These are phyloP conservation scores for Fusarium lateritium DNA, from an alignment of 2,329 filamentous ascomycete genomes.

Conservation along the genomic window DNA sequence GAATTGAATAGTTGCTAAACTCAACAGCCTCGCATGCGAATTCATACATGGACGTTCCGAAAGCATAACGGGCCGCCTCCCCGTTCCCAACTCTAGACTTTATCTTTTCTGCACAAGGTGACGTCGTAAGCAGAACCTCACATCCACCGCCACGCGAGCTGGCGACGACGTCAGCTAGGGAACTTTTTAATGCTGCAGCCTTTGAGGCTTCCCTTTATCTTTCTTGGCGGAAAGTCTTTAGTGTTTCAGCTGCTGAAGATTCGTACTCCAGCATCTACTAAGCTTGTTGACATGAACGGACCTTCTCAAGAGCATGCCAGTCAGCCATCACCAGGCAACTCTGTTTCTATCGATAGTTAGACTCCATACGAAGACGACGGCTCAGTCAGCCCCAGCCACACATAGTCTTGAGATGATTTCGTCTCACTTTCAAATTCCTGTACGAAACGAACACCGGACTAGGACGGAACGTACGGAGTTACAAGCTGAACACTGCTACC, in stretches of 20 bases:
- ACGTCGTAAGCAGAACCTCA: slow-evolving; percentile 48
- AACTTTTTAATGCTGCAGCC: slow-evolving; percentile 47
- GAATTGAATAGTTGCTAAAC: background rate
- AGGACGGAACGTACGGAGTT: background rate
- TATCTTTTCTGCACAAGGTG: slow-evolving; percentile 38
- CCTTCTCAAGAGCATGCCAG: slow-evolving; percentile 16
- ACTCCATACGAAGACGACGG: slow-evolving; percentile 4
- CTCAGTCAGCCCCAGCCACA: slow-evolving; percentile 36
- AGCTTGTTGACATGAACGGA: slow-evolving; percentile 2
- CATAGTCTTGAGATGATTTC: slow-evolving; percentile 2
- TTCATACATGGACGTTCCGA: slow-evolving; percentile 13
- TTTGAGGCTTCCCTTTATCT: slow-evolving; percentile 46
- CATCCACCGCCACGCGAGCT: slow-evolving; percentile 41
- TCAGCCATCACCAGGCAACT: slow-evolving; percentile 28
- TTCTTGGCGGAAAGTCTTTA: slow-evolving; percentile 31
- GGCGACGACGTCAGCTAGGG: slow-evolving; percentile 45
- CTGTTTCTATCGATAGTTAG: background rate
- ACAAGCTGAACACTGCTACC: background rate
- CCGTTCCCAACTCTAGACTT: slow-evolving; percentile 30
- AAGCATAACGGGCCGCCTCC: slow-evolving; percentile 25
- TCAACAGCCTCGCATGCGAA: slow-evolving; percentile 8
- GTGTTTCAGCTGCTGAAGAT: slow-evolving; percentile 6
- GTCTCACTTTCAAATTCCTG: slow-evolving; percentile 21
- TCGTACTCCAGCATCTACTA: background rate
- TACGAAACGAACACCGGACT: background rate